Evolutionary conservation across 352 stramenopile species (phyloP).

Genomic region (Pythium vanterpoolii): DNA sequence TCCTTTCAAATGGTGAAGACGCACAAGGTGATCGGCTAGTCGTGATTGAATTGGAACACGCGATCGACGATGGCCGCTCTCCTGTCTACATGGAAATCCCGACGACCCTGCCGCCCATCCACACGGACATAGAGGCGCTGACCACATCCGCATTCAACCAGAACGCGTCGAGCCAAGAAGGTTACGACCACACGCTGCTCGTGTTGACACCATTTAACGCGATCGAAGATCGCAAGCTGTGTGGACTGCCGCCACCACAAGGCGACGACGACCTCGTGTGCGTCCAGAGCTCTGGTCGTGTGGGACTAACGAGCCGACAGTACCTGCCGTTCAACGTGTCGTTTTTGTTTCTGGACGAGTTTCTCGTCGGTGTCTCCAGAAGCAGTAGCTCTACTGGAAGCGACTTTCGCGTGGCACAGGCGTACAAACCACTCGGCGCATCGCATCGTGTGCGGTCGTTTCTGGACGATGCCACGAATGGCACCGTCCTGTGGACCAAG

Average conservation of each 20-base stretch:
- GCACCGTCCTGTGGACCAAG: conserved; percentile 14
- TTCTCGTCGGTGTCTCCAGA: conserved; percentile 12
- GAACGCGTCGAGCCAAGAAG: neutral
- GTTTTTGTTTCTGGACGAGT: conserved; percentile 14
- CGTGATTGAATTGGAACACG: conserved; percentile 17
- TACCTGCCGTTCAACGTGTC: conserved; percentile 15
- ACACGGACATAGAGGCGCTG: conserved; percentile 8
- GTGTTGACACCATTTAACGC: conserved; percentile 3
- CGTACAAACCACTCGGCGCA: conserved; percentile 17
- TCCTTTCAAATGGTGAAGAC: neutral
- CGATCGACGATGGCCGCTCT: neutral
- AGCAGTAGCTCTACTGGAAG: neutral
- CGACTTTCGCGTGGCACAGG: conserved; percentile 10
- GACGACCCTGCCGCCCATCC: conserved; percentile 8
- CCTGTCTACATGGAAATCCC: neutral
- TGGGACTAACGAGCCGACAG: neutral
- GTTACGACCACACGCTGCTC: neutral
- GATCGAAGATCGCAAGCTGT: conserved; percentile 1
- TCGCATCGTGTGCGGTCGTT: conserved; percentile 6
- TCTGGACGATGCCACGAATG: conserved; percentile 15
- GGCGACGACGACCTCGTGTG: conserved; percentile 9
- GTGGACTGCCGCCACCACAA: neutral
- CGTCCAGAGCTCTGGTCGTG: conserved; percentile 11
- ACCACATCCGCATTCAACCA: neutral
- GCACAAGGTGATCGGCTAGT: conserved; percentile 6